These are phyloP conservation scores for Coix lacrymajobi DNA, from an alignment of 176 grass and related monocot genomes.

Conservation along the genomic window DNA sequence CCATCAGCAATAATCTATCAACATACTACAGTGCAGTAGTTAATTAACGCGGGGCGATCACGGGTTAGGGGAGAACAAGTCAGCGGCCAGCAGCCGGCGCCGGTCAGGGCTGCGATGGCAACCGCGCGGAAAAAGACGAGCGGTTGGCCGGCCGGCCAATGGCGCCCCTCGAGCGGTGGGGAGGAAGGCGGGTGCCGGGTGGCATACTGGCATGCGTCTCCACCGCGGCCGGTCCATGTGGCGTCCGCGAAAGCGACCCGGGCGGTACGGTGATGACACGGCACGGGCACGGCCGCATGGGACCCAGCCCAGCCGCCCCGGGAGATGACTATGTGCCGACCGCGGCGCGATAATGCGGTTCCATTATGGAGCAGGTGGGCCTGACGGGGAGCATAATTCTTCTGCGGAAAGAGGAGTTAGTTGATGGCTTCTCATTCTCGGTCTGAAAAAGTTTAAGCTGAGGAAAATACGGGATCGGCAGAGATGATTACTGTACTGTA, in stretches of 20 bases:
- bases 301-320: background rate
- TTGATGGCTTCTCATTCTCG: background rate
- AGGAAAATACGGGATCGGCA: background rate
- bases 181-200: background rate
- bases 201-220: conserved; percentile 8
- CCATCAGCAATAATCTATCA: background rate
- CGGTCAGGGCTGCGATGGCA: background rate
- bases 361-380: conserved; percentile 7
- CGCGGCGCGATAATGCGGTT: background rate
- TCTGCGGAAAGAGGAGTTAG: background rate
- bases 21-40: background rate
- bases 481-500: background rate
- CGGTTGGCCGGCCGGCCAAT: conserved; percentile 5
- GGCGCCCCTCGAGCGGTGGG: background rate
- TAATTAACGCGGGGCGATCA: background rate
- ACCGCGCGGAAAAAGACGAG: conserved; percentile 6
- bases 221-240: conserved; percentile 21
- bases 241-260: conserved; percentile 31
- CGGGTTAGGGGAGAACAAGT: background rate
- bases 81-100: background rate
- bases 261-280: background rate
- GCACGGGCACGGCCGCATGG: background rate
- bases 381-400: background rate
- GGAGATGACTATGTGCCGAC: background rate
- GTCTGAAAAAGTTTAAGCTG: background rate